These are phyloP conservation scores for Claviceps sorghi DNA, from an alignment of 2,329 filamentous ascomycete species.

Conservation along the genomic window DNA sequence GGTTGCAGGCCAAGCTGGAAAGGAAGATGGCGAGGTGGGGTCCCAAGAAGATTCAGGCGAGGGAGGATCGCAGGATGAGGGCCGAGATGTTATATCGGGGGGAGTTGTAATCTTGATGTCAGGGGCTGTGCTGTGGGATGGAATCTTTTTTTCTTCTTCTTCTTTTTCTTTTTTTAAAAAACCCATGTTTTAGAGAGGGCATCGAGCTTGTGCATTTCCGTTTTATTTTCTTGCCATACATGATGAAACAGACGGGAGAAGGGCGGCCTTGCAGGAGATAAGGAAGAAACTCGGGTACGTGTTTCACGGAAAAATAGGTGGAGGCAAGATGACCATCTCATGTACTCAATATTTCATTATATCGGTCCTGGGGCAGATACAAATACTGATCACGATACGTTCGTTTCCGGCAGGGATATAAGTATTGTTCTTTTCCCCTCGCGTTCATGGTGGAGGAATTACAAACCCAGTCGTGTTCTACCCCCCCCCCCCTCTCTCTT, in stretches of 20 bases:
- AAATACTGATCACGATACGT: neutral
- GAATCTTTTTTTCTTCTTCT: too few relatives aligned
- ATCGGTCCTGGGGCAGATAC: neutral
- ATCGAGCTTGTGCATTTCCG: neutral
- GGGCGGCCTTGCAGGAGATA: conserved; percentile 1
- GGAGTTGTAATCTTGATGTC: conserved; percentile 27
- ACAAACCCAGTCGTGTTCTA: neutral
- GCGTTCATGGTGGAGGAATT: neutral
- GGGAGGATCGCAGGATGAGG: conserved; percentile 40
- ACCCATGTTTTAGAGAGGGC: neutral
- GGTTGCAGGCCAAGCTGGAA: conserved; percentile 30
- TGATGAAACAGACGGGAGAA: neutral
- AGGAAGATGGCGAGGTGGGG: conserved; percentile 43
- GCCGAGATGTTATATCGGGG: conserved; percentile 36
- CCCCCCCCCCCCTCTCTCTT: neutral
- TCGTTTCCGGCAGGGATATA: neutral
- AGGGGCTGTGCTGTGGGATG: neutral
- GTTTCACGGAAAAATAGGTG: neutral
- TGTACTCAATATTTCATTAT: neutral
- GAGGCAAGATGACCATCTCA: neutral
- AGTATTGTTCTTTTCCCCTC: neutral
- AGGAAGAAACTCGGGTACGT: neutral
- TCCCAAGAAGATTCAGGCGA: conserved; percentile 36
- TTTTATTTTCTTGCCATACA: neutral
- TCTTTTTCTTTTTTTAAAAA: neutral